These are phyloP conservation scores for Sporothrix dimorphospora DNA, from an alignment of 2,329 filamentous ascomycete species.

Conservation along the genomic window DNA sequence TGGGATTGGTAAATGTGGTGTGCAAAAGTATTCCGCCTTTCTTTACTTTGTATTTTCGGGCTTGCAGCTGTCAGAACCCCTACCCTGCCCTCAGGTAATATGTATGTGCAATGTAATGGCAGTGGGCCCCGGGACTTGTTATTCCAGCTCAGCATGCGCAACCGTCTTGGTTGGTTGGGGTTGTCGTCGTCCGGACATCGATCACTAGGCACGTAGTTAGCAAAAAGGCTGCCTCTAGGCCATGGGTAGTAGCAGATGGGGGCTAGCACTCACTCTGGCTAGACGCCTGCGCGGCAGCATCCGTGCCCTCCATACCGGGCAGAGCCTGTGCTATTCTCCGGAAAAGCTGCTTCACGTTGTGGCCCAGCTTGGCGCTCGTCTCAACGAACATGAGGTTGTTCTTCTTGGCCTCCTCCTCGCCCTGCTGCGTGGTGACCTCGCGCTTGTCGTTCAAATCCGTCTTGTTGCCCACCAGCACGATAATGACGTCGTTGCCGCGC, in stretches of 20 bases:
- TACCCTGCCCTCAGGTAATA: not conserved
- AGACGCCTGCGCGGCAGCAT: conserved; percentile 70
- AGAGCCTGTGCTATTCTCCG: conserved; percentile 97
- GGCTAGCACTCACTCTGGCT: conserved; percentile 66
- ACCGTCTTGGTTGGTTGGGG: conserved; percentile 70
- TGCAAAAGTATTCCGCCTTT: not conserved
- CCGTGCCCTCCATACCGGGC: conserved; percentile 94
- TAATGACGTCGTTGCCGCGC: conserved; percentile 97
- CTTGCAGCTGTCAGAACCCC: not conserved
- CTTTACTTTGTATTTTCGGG: not conserved
- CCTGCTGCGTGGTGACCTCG: conserved; percentile 93
- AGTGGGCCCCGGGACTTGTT: not conserved
- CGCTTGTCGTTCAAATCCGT: conserved; percentile 98
- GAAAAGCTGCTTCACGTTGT: conserved; percentile 98
- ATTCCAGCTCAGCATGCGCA: conserved; percentile 62
- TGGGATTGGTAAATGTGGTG: not conserved
- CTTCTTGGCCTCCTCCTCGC: conserved; percentile 97
- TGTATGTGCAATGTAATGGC: conserved; percentile 2
- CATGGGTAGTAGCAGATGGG: not conserved
- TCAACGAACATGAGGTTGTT: conserved; percentile 99
- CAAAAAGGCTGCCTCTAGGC: not conserved
- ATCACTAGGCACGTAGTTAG: conserved; percentile 66
- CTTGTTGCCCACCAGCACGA: conserved; percentile 98
- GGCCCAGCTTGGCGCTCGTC: conserved; percentile 95
- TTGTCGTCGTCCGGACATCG: conserved; percentile 83